Base-by-base conservation (phyloP, 331 rosid genomes). In the Quercus tomentella region DNA sequence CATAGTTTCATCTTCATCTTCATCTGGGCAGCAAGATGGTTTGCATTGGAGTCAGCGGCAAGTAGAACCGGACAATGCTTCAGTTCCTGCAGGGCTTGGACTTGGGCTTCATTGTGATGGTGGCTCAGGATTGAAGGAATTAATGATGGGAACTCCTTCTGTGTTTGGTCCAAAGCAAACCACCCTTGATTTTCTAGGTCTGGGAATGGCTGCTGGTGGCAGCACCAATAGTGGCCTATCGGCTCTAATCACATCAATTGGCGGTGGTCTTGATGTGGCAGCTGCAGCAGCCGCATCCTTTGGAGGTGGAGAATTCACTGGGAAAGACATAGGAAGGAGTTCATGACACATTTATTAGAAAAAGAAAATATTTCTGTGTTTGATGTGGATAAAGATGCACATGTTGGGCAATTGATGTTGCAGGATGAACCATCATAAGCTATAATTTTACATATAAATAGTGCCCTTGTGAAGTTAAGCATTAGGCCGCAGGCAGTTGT, bases 151-250 rank as follows among this genome's bases (percentile, higher is more conserved):
- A 65, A 86, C 89, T 30, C 92, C 94, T 33, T 88, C 97, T 14
- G 41, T 96, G 86, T 96, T 93, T 67, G 97, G 91, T 76, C 98
- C 98, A 28, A 96, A 93, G 83, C 98, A 96, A 54, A 86, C 99
- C 4, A 96, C 99, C 12, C 98, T 96, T 1, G 99, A 96, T 77
- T 94, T 96, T 80, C 94, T 96, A 0, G 98, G 99, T 65, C 78
- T 96, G 84, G 99, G 98, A 76, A 96, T 96, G 98, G 98, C 93
- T 4, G 93, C 94, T 0, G 94, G 96, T 20, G 95, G 91, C 41
- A 84, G 79, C 77, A 84, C 92, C 4, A 88, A 80, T 14, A 86
- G 86, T 25, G 91, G 97, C 79, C 72, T 96, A 26, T 91, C 99
- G 0, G 98, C 99, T 1, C 84, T 94, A 28, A 90, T 94, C 45